Evolutionary conservation across 352 stramenopile species (phyloP), one percentile per base, ranked within the genome.

Genomic region (Globisporangium orthogonon): DNA sequence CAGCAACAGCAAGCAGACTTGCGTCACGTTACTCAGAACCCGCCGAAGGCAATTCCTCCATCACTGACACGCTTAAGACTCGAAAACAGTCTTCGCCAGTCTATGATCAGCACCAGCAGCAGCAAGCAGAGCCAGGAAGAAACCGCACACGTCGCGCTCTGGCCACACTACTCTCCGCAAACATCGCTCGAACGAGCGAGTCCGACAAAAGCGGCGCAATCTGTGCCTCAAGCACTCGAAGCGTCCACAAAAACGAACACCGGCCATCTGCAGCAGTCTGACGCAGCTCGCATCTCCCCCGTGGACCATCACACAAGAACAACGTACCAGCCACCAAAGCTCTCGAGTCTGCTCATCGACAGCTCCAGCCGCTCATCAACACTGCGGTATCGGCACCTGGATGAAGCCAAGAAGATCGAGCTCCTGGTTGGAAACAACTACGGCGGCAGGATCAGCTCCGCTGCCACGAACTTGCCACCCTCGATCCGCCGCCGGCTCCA

Each of bases 351-450:
- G 49, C 57, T 90, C n/a, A 76, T 87, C 56, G 78, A 87, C 56
- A 70, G 54, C 50, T 70, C 74, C 15, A 68, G 67, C 30, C 71
- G 80, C 0, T 40, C 65, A 18, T 54, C 47, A 37, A 62, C 53
- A 23, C 28, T 71, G 29, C 61, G 63, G 58, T 40, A 65, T 1
- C 45, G 46, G 11, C 58, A 73, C 56, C 50, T 73, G 44, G 78
- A 90, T 30, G 66, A 81, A 58, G 68, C 76, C 13, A 74, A 80
- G 54, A 91, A 91, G 60, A 81, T 89, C 17, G 69, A 91, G 58
- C 52, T 86, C 40, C 73, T 91, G n/a, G 55, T 87, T 29, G 80
- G 78, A 18, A 65, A 54, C 46, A 87, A 78, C 41, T 87, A 69
- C 51, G 66, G 82, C 17, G 73, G 71, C 29, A 65, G 75, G 15